Conservation (phyloP, 2,329 filamentous ascomycete genomes). For the Teratosphaeria gauchensis region DNA sequence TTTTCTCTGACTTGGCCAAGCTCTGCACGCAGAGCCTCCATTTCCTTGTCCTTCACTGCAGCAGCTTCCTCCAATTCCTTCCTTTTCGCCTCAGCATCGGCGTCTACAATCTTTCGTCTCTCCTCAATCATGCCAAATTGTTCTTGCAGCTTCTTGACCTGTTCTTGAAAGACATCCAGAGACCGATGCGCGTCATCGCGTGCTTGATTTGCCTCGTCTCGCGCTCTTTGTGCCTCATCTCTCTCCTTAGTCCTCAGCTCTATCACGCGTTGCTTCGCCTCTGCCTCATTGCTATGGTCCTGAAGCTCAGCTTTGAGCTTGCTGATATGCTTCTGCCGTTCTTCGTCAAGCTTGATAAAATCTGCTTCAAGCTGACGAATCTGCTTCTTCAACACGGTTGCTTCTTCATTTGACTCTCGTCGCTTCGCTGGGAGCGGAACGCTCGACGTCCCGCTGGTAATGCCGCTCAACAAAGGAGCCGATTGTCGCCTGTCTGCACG, state of each 20-base stretch:
- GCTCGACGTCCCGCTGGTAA: neutral
- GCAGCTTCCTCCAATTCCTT: neutral
- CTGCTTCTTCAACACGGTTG: neutral
- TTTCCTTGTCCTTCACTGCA: neutral
- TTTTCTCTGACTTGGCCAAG: neutral
- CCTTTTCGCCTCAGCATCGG: neutral
- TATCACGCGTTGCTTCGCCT: neutral
- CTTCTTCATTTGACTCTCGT: neutral
- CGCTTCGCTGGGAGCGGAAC: neutral
- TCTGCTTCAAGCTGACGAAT: neutral
- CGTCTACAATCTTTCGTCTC: neutral
- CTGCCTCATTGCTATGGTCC: neutral
- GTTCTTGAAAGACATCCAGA: neutral
- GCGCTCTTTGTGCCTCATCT: neutral
- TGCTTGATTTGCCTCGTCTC: neutral
- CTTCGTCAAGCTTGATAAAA: conserved; percentile 27
- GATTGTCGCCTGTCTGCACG: neutral
- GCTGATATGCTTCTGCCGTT: conserved; percentile 45
- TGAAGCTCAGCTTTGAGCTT: neutral
- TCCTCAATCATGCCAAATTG: neutral
- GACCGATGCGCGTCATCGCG: neutral
- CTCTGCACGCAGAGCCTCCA: neutral
- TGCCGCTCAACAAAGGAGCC: neutral
- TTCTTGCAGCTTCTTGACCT: neutral
- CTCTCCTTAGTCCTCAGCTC: neutral